These are phyloP conservation scores for Fusarium palustre DNA, from an alignment of 2,329 filamentous ascomycete species.

Conservation along the genomic window DNA sequence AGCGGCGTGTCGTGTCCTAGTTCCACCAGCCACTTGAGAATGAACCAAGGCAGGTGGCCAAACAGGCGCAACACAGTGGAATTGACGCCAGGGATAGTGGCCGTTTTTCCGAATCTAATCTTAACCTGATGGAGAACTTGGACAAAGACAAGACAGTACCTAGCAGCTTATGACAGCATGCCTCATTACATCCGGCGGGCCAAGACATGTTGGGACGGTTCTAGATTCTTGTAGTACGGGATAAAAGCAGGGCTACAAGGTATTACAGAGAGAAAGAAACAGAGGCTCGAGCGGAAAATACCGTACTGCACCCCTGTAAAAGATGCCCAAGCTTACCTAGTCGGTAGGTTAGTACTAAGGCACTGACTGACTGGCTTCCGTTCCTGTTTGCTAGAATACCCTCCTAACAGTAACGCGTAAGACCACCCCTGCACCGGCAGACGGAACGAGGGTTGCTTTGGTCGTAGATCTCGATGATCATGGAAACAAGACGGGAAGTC, in stretches of 20 bases:
- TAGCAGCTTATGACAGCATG: slow-evolving; percentile 20
- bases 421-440: slow-evolving; percentile 17
- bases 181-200: slow-evolving; percentile 3
- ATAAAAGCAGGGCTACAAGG: slow-evolving; percentile 33
- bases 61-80: background rate
- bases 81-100: slow-evolving; percentile 34
- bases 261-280: slow-evolving; percentile 37
- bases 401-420: slow-evolving; percentile 5
- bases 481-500: slow-evolving; percentile 28
- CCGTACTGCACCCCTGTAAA: background rate
- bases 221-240: slow-evolving; percentile 30
- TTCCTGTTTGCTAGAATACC: background rate
- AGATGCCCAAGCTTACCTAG: background rate
- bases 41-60: slow-evolving; percentile 6
- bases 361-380: background rate
- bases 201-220: slow-evolving; percentile 20
- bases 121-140: background rate
- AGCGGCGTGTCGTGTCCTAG: background rate
- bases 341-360: background rate
- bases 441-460: slow-evolving; percentile 4
- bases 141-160: slow-evolving; percentile 8
- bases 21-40: background rate
- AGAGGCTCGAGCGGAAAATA: slow-evolving; percentile 29
- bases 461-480: slow-evolving; percentile 36
- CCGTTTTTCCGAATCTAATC: slow-evolving; percentile 19